Base-by-base conservation (phyloP, 139 green algal species). In the Deuterostichococcus epilithicus region DNA sequence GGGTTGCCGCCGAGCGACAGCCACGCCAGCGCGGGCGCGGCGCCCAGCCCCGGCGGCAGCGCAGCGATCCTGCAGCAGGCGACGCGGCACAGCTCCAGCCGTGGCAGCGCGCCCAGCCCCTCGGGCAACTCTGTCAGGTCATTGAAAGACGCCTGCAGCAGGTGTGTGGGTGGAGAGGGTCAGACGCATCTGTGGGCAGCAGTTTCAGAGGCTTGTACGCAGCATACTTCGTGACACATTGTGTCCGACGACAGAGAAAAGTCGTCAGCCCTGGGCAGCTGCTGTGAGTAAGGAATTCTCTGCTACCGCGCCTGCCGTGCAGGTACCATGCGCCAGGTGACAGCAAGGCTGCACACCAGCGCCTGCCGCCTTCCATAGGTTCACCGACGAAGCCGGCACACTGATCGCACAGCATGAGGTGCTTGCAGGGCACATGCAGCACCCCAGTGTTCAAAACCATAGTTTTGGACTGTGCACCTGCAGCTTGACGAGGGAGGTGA, bases 1-100 rank as follows among this genome's bases (percentile, higher is more conserved):
- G 89, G 88, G 79, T 97, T 97, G 70, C 86, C 81, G 36, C 89
- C 92, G 33, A 97, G 76, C 33, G 84, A 92, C 69, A 95, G 82
- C 92, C 92, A 97, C 0, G 88, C 84, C 39, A 97, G 84, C 5
- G 33, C 72, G 1, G 83, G 81, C 25, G 89, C 70, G 5, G 45
- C 45, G 18, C 66, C 65, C 52, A 90, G 73, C 18, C 72, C 72
- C 18, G 63, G 28, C 3, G 92, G 91, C 65, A 94, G 78, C 15
- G 72, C 37, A 0, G 15, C 0, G 6, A 94, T 81, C 4, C 76
- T 28, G 65, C 84, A 89, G 39, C 86, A 86, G 3, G 92, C 92
- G 35, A 96, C 82, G 1, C 91, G 86, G 44, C 94, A 80, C 39
- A 95, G 81, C 82, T 95, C 92, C 76, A 97, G 86, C 0, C 75